Base-by-base conservation (phyloP, 176 grass and related monocot genomes). In the Aegilops speltoides region DNA sequence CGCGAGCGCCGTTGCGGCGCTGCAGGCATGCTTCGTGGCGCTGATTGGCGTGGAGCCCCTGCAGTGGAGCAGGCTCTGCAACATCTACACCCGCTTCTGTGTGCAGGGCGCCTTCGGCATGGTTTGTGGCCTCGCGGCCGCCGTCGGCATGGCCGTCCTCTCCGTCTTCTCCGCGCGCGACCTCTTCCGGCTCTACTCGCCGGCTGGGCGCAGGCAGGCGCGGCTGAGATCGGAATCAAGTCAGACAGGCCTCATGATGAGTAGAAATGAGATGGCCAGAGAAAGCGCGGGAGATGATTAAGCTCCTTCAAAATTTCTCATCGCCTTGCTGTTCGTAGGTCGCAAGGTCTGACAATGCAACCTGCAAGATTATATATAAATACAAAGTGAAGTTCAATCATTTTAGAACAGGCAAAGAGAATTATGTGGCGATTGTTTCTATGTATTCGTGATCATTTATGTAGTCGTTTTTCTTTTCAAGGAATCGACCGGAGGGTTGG, bases 21-120 rank as follows among this genome's bases (percentile, higher is more conserved):
- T 91, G 46, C 86, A 93, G 77, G 93, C 75, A 11, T 84, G 91
- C 14, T 4, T 89, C 23, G 82, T 91, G 31, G 91, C 91, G 3
- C 16, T 91, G 29, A 76, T 12, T 5, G 93, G 93, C 26, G 77
- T 93, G n/a, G 10, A 48, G 28, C 60, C 14, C 11, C 48, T 95
- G 28, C 89, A 93, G 73, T 95, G 94, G 94, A 76, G 40, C 79
- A 91, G 85, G 86, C 86, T 95, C n/a, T 95, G 93, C 81, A 91
- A 95, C 86, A 91, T 95, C 31, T 95, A 95, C 76, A 85, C 89
- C 6, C 78, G 89, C 9, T 95, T 91, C 86, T 95, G 93, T 38
- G 72, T 83, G 20, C 88, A 93, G 79, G 77, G 90, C n/a, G 91
- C 68, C 52, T 89, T 75, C 33, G 87, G 86, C 77, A 64, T 95